A percentile compares a stretch with the other conserved stretches of the same genome.
Conservation (phyloP, 2,329 filamentous ascomycete species). For the Trematosphaeria pertusa region DNA sequence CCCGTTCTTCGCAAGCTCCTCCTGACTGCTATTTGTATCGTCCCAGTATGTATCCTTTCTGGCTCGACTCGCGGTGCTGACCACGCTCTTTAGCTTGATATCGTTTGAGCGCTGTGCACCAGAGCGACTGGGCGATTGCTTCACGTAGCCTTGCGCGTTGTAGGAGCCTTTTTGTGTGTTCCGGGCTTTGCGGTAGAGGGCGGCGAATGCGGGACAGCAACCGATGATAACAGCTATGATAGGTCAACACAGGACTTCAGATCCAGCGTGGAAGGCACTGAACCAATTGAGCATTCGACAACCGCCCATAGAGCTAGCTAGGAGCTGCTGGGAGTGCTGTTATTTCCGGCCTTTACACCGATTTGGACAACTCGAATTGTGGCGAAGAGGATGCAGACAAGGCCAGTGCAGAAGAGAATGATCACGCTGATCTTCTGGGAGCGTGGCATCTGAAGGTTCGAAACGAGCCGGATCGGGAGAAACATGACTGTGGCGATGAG, state of each 20-base stretch:
- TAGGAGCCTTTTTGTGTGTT: constrained; percentile 16
- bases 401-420: constrained; percentile 30
- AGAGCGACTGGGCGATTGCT: constrained; percentile 14
- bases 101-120: not conserved
- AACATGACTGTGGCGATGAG: constrained; percentile 46
- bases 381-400: constrained; percentile 35
- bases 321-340: constrained; percentile 36
- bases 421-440: constrained; percentile 44
- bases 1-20: constrained; percentile 12
- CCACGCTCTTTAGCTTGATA: constrained; percentile 8
- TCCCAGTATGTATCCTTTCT: constrained; percentile 8
- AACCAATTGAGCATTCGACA: constrained; percentile 47
- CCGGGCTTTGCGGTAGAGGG: constrained; percentile 19
- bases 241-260: constrained; percentile 4
- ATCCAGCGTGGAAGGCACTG: too few species aligned
- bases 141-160: constrained; percentile 17
- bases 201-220: constrained; percentile 30
- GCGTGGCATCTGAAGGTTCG: constrained; percentile 44
- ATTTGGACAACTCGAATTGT: constrained; percentile 43
- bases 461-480: constrained; percentile 46
- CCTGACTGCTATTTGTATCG: constrained; percentile 13
- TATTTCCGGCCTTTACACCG: constrained; percentile 33
- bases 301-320: constrained; percentile 49
- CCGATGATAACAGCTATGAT: constrained; percentile 33
- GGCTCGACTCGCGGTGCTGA: not conserved